Percentiles rank a stretch among this genome's conserved stretches.
These are phyloP conservation scores for Trichothecium roseum DNA, from an alignment of 2,329 filamentous ascomycete genomes.

Conservation along the genomic window DNA sequence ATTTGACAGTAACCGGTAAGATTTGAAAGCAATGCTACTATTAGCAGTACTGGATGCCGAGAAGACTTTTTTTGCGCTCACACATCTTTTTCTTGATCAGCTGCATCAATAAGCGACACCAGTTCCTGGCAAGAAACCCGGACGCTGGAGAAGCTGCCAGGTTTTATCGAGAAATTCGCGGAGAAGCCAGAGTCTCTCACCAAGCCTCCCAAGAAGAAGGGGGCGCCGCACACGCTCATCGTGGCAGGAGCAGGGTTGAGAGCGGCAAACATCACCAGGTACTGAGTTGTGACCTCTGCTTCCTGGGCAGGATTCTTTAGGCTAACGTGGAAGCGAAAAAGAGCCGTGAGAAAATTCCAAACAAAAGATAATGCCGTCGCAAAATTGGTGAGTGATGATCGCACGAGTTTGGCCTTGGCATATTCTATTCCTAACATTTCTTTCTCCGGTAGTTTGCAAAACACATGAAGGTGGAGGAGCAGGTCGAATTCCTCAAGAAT, in stretches of 20 bases:
- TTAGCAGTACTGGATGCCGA: too few relatives aligned
- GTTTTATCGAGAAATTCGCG: slow-evolving; percentile 62
- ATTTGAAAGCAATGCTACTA: too few relatives aligned
- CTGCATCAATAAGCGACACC: slow-evolving; percentile 67
- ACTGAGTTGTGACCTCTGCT: too few relatives aligned
- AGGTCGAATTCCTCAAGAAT: slow-evolving; percentile 62
- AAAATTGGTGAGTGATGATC: slow-evolving; percentile 51
- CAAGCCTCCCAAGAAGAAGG: slow-evolving; percentile 56
- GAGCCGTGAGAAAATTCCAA: slow-evolving; percentile 67
- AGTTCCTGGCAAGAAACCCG: slow-evolving; percentile 60
- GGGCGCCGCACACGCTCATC: slow-evolving; percentile 76
- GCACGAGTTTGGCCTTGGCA: not conserved
- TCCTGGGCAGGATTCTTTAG: too few relatives aligned
- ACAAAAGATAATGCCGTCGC: slow-evolving; percentile 68
- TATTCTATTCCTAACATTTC: not conserved
- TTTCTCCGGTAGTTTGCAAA: slow-evolving; percentile 62
- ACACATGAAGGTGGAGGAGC: slow-evolving; percentile 90
- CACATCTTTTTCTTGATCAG: slow-evolving; percentile 38
- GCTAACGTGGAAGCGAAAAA: slow-evolving; percentile 17
- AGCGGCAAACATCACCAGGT: slow-evolving; percentile 76
- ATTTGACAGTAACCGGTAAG: slow-evolving; percentile 69
- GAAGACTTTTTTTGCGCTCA: slow-evolving; percentile 3
- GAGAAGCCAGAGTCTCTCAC: slow-evolving; percentile 49
- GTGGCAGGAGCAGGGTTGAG: slow-evolving; percentile 77
- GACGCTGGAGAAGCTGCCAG: slow-evolving; percentile 61